Conservation (phyloP, 169 alveolate species). For the Sarcocystis neurona region DNA sequence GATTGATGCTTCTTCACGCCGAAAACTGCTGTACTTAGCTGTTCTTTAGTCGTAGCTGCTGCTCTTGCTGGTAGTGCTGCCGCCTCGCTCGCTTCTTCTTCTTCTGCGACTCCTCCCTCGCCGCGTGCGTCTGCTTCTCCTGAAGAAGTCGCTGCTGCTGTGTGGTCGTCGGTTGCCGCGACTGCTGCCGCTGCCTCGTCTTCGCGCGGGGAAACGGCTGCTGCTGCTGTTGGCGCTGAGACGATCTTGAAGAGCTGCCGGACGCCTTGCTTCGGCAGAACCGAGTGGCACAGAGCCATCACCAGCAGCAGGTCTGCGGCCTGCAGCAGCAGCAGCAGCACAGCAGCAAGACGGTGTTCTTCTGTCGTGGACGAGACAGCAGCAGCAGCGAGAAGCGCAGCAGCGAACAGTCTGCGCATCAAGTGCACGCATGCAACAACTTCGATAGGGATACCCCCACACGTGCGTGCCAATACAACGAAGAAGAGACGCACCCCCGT, state of each 20-base stretch:
- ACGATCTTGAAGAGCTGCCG: slow-evolving; percentile 40
- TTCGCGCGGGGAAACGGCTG: background rate
- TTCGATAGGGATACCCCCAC: too few species aligned
- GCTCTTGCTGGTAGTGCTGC: too few species aligned
- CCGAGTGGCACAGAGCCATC: slow-evolving; percentile 65
- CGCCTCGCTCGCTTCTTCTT: slow-evolving; percentile 12
- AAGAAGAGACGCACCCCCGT: too few species aligned
- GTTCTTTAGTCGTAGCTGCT: too few species aligned
- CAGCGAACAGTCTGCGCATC: background rate
- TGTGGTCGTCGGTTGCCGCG: background rate
- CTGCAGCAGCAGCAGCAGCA: background rate
- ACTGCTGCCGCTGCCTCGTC: slow-evolving; percentile 15
- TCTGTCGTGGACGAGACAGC: background rate
- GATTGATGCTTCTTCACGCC: too few species aligned
- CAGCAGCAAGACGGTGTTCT: too few species aligned
- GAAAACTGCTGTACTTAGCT: too few species aligned
- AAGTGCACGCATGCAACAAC: too few species aligned
- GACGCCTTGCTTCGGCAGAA: slow-evolving; percentile 50
- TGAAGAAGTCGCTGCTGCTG: slow-evolving; percentile 2
- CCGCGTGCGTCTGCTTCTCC: background rate
- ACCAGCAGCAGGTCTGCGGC: slow-evolving; percentile 60
- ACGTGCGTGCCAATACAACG: too few species aligned
- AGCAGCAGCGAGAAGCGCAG: background rate
- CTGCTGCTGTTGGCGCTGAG: background rate
- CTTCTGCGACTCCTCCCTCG: background rate